Conservation (phyloP, 2,329 filamentous ascomycete species). For the Fusarium abutilonis region DNA sequence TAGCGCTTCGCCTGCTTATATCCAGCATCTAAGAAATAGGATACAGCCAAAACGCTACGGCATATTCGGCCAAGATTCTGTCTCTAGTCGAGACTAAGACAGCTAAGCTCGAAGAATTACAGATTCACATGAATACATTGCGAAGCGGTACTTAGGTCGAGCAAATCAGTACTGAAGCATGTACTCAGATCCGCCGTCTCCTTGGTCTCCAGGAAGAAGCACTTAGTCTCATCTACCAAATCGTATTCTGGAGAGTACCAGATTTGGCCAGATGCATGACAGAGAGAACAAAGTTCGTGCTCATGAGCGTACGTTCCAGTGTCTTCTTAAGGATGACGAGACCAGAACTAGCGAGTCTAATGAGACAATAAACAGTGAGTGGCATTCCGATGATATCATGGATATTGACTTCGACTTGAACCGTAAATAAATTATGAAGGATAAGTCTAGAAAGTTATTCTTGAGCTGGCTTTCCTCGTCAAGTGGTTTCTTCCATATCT, state of each 20-base stretch:
- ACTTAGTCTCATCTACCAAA: neutral
- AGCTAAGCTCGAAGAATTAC: neutral
- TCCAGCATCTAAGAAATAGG: neutral
- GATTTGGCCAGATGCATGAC: neutral
- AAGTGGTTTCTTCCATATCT: neutral
- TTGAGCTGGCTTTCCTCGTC: neutral
- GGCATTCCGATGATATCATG: too few relatives aligned
- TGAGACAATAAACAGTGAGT: too few relatives aligned
- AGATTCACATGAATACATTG: neutral
- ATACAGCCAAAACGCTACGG: neutral
- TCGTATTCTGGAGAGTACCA: neutral
- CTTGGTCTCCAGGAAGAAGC: neutral
- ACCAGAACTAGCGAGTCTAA: too few relatives aligned
- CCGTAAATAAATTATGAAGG: too few relatives aligned
- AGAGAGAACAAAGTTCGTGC: neutral
- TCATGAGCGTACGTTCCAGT: neutral
- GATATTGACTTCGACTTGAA: neutral
- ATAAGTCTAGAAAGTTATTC: neutral
- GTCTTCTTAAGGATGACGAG: neutral
- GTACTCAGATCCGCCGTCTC: neutral
- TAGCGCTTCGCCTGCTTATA: too few relatives aligned
- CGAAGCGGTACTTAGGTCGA: neutral
- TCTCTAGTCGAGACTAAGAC: neutral
- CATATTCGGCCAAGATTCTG: neutral
- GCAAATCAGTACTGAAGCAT: neutral